phyloP scores from a whole-genome alignment of 371 early-diverging fungal genomes.

The Umbelopsis sp. region DNA sequence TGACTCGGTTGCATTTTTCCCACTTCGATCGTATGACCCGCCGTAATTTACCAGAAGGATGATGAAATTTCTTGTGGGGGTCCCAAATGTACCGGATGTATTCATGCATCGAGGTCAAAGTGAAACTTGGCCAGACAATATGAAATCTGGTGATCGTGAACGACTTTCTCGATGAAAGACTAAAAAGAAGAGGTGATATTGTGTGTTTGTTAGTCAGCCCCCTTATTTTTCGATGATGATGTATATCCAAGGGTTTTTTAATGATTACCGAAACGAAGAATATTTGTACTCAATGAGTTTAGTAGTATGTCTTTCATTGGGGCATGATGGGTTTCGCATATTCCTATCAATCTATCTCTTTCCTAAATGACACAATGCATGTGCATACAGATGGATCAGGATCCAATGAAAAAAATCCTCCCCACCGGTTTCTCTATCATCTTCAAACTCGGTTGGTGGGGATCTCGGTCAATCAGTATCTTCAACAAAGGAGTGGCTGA shows the following conservation, averaged over 20 bases:
- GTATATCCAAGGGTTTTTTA: conserved; percentile 2
- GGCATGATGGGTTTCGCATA: no score
- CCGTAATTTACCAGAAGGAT: neutral
- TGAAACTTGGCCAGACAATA: neutral
- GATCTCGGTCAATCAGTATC: neutral
- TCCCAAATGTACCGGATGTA: neutral
- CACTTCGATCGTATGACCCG: no score
- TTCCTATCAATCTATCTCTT: no score
- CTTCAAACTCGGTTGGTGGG: neutral
- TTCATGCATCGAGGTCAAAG: neutral
- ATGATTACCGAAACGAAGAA: conserved; percentile 7
- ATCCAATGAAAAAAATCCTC: neutral
- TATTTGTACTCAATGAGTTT: neutral
- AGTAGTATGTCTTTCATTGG: no score
- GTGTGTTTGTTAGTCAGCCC: neutral
- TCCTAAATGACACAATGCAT: neutral
- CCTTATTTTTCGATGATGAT: neutral
- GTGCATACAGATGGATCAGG: neutral
- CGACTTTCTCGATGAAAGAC: neutral
- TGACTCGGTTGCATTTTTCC: no score
- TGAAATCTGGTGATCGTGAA: conserved; percentile 2
- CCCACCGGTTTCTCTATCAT: neutral
- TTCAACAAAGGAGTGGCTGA: conserved; percentile 12
- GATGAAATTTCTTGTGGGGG: neutral
- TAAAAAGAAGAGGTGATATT: neutral